Conservation (phyloP, 768 basidiomycete genomes). For the Dacryopinax spathularia region DNA sequence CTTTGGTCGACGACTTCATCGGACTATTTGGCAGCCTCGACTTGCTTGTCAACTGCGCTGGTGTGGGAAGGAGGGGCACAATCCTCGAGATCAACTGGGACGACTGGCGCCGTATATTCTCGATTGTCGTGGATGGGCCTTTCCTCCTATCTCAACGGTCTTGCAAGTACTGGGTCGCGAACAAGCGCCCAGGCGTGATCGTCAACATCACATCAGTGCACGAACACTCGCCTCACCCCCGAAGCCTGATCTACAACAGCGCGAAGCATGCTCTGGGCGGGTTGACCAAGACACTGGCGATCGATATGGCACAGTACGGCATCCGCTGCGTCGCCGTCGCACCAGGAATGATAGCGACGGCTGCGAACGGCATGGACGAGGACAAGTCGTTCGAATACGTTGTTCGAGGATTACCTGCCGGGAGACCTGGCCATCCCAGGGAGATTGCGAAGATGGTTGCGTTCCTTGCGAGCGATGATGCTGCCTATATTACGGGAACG, state of each 20-base stretch:
- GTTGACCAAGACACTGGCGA: slow-evolving; percentile 8
- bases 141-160: slow-evolving; percentile 4
- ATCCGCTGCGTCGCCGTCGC: slow-evolving; percentile 8
- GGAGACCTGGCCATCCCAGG: slow-evolving; percentile 6
- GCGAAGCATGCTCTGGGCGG: slow-evolving; percentile 10
- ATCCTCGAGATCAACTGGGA: slow-evolving; percentile 3
- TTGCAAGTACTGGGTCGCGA: neutral
- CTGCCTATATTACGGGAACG: slow-evolving; percentile 9
- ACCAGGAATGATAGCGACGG: slow-evolving; percentile 8
- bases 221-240: neutral
- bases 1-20: neutral
- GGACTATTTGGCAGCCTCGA: neutral
- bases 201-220: slow-evolving; percentile 6
- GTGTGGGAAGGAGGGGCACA: neutral
- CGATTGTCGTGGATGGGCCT: slow-evolving; percentile 3
- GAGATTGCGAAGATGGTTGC: slow-evolving; percentile 10
- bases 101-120: neutral
- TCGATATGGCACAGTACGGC: slow-evolving; percentile 6
- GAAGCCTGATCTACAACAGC: slow-evolving; percentile 2
- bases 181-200: neutral
- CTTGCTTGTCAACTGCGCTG: slow-evolving; percentile 4
- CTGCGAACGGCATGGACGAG: neutral
- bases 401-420: neutral
- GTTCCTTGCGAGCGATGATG: slow-evolving; percentile 11
- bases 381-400: slow-evolving; percentile 1